Conservation (phyloP, 2,329 filamentous ascomycete species). For the Ceratocystis diversiconidia region DNA sequence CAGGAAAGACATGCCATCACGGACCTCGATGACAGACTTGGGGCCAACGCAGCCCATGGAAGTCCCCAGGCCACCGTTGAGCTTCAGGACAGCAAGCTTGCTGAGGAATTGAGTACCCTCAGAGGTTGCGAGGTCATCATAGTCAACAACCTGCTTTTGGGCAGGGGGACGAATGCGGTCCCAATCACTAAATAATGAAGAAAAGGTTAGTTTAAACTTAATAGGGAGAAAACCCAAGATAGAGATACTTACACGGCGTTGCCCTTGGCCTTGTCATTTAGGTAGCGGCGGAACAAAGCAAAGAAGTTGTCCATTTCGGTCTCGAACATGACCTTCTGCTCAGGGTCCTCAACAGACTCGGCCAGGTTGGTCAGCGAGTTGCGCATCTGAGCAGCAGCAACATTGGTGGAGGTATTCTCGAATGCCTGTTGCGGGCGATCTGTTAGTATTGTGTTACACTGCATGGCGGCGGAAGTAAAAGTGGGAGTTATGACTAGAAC, state of each 20-base stretch:
- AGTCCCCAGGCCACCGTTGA: slow-evolving; percentile 97
- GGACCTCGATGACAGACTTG: slow-evolving; percentile 98
- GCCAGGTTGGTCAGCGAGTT: slow-evolving; percentile 87
- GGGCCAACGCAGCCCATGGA: slow-evolving; percentile 99
- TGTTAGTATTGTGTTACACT: background rate
- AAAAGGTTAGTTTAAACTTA: background rate
- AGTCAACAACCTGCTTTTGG: slow-evolving; percentile 86
- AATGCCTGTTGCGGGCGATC: slow-evolving; percentile 53
- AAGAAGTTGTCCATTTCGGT: slow-evolving; percentile 99
- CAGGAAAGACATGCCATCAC: slow-evolving; percentile 99
- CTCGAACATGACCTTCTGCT: slow-evolving; percentile 88
- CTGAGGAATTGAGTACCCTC: slow-evolving; percentile 88
- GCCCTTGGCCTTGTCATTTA: slow-evolving; percentile 98
- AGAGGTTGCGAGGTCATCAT: slow-evolving; percentile 75
- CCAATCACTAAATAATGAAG: slow-evolving; percentile 55
- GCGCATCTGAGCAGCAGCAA: slow-evolving; percentile 97
- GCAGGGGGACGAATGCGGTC: slow-evolving; percentile 90
- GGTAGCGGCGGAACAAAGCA: slow-evolving; percentile 89
- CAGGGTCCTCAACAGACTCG: slow-evolving; percentile 73
- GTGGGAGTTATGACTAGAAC: background rate
- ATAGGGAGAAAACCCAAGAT: background rate
- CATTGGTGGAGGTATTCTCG: slow-evolving; percentile 96
- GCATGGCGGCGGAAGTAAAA: background rate
- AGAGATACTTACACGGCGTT: slow-evolving; percentile 56
- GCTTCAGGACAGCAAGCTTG: slow-evolving; percentile 96